Percentiles rank a stretch among this genome's conserved stretches.
Evolutionary conservation across 1,139 yeast genomes (phyloP).

Genomic region (Pichia sp.): DNA sequence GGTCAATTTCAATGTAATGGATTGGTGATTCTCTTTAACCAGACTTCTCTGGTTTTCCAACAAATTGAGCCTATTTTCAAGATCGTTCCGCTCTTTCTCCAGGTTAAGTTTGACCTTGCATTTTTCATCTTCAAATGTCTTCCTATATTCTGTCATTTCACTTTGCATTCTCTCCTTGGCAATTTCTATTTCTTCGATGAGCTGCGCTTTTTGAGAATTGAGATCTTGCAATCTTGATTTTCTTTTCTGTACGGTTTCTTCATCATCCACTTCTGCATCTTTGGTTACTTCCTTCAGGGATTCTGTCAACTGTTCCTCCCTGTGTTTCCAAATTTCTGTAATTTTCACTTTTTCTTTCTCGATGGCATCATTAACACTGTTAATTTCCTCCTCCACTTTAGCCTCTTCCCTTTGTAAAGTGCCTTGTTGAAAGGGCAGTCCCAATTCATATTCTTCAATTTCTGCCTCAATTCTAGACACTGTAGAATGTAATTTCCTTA

Average conservation of each 20-base stretch:
- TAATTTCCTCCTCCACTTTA: constrained; percentile 1
- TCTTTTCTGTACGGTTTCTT: constrained; percentile 2
- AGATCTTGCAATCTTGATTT: constrained; percentile 1
- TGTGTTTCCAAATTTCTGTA: background rate
- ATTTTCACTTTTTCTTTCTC: constrained; percentile 1
- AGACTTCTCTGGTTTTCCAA: too few species aligned
- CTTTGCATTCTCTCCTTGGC: constrained; percentile 3
- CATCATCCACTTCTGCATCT: constrained; percentile 5
- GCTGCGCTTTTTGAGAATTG: constrained; percentile 1
- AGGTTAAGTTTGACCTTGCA: background rate
- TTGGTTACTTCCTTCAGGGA: constrained; percentile 3
- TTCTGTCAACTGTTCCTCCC: constrained; percentile 1
- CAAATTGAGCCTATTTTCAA: too few species aligned
- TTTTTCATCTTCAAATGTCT: background rate
- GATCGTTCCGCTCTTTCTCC: too few species aligned
- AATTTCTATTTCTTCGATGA: constrained; percentile 4
- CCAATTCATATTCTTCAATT: constrained; percentile 10
- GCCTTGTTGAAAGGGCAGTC: constrained; percentile 6
- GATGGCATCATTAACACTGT: background rate
- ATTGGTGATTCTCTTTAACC: too few species aligned
- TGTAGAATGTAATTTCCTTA: constrained; percentile 5
- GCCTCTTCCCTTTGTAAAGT: background rate
- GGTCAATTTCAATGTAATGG: too few species aligned
- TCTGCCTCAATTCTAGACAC: constrained; percentile 1
- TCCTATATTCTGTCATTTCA: background rate